Evolutionary conservation across 2,329 filamentous ascomycete genomes (phyloP).

Genomic region (Aspergillus sp.): DNA sequence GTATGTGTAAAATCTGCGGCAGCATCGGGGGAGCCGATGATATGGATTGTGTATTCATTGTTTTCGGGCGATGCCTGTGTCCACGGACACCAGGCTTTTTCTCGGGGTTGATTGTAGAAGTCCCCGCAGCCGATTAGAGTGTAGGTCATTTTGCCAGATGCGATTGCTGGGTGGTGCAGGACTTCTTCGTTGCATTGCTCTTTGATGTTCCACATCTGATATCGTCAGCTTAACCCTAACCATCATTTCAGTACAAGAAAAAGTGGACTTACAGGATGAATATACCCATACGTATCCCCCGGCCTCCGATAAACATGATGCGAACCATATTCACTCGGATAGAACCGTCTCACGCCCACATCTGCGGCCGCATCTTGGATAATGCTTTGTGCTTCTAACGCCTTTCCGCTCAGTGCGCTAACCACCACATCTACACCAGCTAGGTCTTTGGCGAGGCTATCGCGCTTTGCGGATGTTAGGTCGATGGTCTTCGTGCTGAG

Average conservation of each 20-base stretch:
- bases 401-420: conserved; percentile 17
- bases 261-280: conserved; percentile 14
- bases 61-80: conserved; percentile 6
- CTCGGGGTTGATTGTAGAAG: conserved; percentile 24
- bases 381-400: conserved; percentile 10
- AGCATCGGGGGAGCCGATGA: conserved; percentile 17
- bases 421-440: conserved; percentile 17
- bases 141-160: conserved; percentile 19
- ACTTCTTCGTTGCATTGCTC: conserved; percentile 9
- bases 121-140: conserved; percentile 27
- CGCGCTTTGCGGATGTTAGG: conserved; percentile 2
- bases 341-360: conserved; percentile 21
- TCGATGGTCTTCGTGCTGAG: conserved; percentile 7
- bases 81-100: conserved; percentile 22
- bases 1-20: conserved; percentile 19
- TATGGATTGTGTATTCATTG: conserved; percentile 16
- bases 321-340: conserved; percentile 21
- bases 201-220: conserved; percentile 11
- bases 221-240: neutral
- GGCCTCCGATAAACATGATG: conserved; percentile 18
- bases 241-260: neutral
- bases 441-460: conserved; percentile 9
- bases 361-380: conserved; percentile 20
- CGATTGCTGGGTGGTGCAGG: conserved; percentile 15
- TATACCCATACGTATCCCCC: conserved; percentile 11